Conservation (phyloP, 2,329 filamentous ascomycete genomes). For the Pseudogymnoascus destructans region DNA sequence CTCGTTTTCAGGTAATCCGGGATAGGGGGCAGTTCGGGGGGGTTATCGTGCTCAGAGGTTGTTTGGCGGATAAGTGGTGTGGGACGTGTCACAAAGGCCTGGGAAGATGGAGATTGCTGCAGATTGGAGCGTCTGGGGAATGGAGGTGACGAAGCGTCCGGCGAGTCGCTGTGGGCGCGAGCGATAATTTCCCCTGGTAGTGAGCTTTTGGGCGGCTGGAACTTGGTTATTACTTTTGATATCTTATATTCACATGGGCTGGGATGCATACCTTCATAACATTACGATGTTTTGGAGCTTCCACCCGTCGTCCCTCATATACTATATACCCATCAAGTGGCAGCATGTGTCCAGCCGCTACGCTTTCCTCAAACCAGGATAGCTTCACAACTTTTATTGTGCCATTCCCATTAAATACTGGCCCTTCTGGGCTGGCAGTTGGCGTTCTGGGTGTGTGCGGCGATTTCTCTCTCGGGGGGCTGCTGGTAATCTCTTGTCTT, state of each 20-base stretch:
- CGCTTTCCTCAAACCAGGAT: constrained; percentile 43
- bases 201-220: background rate
- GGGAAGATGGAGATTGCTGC: background rate
- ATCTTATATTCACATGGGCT: background rate
- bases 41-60: constrained; percentile 64
- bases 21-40: constrained; percentile 42
- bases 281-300: background rate
- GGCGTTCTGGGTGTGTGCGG: background rate
- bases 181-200: background rate
- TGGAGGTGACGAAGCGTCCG: background rate
- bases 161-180: constrained; percentile 6
- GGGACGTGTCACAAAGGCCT: constrained; percentile 26
- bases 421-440: background rate
- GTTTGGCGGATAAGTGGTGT: constrained; percentile 47
- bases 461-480: background rate
- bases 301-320: constrained; percentile 34
- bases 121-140: background rate
- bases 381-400: constrained; percentile 43
- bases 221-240: background rate
- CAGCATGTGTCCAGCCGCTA: constrained; percentile 33
- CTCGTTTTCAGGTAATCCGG: constrained; percentile 52
- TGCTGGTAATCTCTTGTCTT: background rate
- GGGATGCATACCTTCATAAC: background rate
- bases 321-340: constrained; percentile 39
- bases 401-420: constrained; percentile 11